These are phyloP conservation scores for Cryptomeria japonica DNA, from an alignment of 75 land plant genomes.

Conservation along the genomic window DNA sequence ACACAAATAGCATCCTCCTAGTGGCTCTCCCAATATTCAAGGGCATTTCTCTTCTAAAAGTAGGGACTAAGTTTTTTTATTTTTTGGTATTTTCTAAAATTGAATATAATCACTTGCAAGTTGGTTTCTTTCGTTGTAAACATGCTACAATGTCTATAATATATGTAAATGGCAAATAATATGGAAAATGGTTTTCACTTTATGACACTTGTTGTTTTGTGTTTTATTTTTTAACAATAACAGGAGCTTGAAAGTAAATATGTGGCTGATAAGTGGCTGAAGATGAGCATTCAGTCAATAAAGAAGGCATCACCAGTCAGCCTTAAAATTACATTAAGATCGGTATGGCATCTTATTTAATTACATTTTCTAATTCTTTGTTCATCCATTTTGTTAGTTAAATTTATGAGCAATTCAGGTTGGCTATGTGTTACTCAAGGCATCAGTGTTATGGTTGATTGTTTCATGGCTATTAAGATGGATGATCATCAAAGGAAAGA, in stretches of 20 bases:
- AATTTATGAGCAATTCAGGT: not conserved
- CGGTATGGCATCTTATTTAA: slow-evolving; percentile 34
- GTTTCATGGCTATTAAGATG: not conserved
- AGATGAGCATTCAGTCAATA: slow-evolving; percentile 42
- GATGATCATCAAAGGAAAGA: not conserved
- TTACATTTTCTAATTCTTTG: not conserved
- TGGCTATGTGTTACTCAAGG: not conserved
- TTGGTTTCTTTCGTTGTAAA: not conserved
- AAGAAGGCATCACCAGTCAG: slow-evolving; percentile 80
- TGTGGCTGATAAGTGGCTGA: slow-evolving; percentile 52
- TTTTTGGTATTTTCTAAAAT: not conserved
- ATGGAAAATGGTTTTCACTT: not conserved
- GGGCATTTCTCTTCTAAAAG: not conserved
- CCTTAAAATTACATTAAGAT: slow-evolving; percentile 74
- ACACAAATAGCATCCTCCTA: too few species aligned
- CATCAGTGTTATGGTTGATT: not conserved
- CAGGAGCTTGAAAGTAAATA: slow-evolving; percentile 54
- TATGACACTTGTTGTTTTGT: not conserved
- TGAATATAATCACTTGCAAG: not conserved
- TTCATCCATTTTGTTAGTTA: not conserved
- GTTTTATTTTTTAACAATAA: not conserved
- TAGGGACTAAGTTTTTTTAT: not conserved
- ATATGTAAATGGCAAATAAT: not conserved
- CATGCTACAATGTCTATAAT: not conserved
- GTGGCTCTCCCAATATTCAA: not conserved